Evolutionary conservation across 768 basidiomycete species (phyloP).

Genomic region (Vararia minispora): DNA sequence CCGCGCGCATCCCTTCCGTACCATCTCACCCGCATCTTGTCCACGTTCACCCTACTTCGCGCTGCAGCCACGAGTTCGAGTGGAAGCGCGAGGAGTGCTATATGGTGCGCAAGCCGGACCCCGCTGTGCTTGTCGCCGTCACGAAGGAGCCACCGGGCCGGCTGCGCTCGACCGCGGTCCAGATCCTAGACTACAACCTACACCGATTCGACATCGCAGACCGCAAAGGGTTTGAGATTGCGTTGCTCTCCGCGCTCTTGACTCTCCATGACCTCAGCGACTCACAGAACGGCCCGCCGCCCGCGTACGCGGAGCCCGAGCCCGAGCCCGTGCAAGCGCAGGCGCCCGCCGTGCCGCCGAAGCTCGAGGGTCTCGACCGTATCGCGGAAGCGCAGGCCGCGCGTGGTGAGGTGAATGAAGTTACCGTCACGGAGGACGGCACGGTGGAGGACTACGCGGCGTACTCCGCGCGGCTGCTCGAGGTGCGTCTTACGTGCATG

Average conservation of each 20-base stretch:
- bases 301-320: background rate
- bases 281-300: slow-evolving; percentile 27
- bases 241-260: slow-evolving; percentile 62
- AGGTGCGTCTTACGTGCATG: slow-evolving; percentile 28
- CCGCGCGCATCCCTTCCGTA: background rate
- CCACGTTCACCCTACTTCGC: background rate
- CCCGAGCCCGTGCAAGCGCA: slow-evolving; percentile 1
- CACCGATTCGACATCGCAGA: slow-evolving; percentile 75
- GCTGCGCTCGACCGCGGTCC: slow-evolving; percentile 52
- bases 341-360: slow-evolving; percentile 26
- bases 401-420: slow-evolving; percentile 64
- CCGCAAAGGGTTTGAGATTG: slow-evolving; percentile 77
- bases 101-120: slow-evolving; percentile 77
- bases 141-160: slow-evolving; percentile 66
- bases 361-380: slow-evolving; percentile 52
- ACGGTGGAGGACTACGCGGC: slow-evolving; percentile 53
- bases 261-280: slow-evolving; percentile 70
- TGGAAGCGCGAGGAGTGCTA: slow-evolving; percentile 82
- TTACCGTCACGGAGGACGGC: slow-evolving; percentile 59
- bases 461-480: slow-evolving; percentile 52
- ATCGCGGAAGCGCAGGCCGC: slow-evolving; percentile 63
- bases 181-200: slow-evolving; percentile 79
- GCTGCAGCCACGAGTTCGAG: slow-evolving; percentile 64
- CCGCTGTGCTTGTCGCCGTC: slow-evolving; percentile 73
- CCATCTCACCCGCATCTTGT: too few relatives aligned